Evolutionary conservation across 495 filamentous ascomycete genomes (phyloP), one percentile per base, ranked within the genome.

Genomic region (Podospora sp.): DNA sequence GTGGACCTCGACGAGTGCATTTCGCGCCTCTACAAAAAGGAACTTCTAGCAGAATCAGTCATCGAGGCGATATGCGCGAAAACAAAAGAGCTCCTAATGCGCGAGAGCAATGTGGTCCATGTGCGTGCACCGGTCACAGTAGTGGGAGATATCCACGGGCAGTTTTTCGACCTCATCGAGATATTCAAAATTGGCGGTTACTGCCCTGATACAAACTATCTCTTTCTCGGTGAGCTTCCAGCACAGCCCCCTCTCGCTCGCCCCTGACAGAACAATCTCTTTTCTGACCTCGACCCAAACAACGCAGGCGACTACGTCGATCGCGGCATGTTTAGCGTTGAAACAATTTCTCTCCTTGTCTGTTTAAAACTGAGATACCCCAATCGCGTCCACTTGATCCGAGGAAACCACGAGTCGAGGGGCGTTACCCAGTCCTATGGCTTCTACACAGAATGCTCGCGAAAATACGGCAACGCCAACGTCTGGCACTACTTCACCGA

Each of bases 401-500:
- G 94, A 66, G 94, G 94, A 55, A 98, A 99, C 78, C 95, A 99
- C 80, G 95, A 99, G 73, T 97, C 93, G 49, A 89, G 95, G 60
- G 95, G 95, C 65, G 95, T 99, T 24, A 99, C 95, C 8, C 95
- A 99, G 78, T 97, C 94, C 49, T 99, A 99, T 78, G 95, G 95
- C 59, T 99, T 99, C 80, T 99, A 99, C 73, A 99, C 95, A 3
- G 95, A 99, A 76, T 99, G 95, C 77, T 92, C 90, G 16, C 90
- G 95, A 62, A 99, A 99, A 77, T 99, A 99, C 78, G 94, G 94
- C 66, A 97, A 95, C 78, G 92, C 95, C 35, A 97, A 95, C 69
- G 96, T 99, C 11, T 99, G 95, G 95, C 96, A 98, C 76, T 94
- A 97, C 78, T 99, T 99, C 73, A 99, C 95, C 61, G 95, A 99